Base-by-base conservation (phyloP, 768 basidiomycete species). In the Kwoniella sp. region DNA sequence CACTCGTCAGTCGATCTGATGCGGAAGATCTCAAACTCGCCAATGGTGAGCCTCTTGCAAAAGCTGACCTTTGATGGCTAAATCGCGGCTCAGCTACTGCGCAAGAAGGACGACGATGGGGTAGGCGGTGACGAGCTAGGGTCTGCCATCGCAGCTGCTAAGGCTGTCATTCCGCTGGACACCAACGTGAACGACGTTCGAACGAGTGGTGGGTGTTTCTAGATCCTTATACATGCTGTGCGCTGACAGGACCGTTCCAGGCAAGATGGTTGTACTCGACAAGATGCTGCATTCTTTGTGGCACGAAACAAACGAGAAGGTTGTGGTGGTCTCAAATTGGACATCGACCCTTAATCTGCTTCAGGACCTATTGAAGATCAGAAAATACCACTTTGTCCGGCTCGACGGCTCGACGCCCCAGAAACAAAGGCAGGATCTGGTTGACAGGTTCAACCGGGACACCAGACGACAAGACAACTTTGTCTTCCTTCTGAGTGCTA, bases 341-440 rank as follows among this genome's bases (percentile, higher is more conserved):
- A 98, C 92, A 0, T 85, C 87, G 4, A 95, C 92, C 1, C 82
- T 99, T 46, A 88, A 96, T 66, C 82, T 99, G 50, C 77, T 99
- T 26, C 89, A 96, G 76, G 82, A 82, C 3, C 87, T 84, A 60
- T 93, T 91, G 76, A 82, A 83, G 71, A 82, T 80, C 57, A 82
- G 80, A 62, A 76, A 78, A 9, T 96, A 90, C 71, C 84, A 84
- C 0, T 88, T 82, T 67, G 82, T 85, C 57, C 83, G 95, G 2
- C 79, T 96, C 28, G 93, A 99, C 67, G 93, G 95, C 85, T 56
- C 37, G n/a, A 70, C 67, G 0, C 53, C 70, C 2, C 59, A 68
- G n/a, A 71, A 71, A 38, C 54, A 57, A 20, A 50, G 72, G 14
- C 70, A 70, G 45, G 85, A 88, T 70, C 83, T 86, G 55, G 91